Base-by-base conservation (phyloP, 2,329 filamentous ascomycete genomes). In the Scleromitrula shiraiana region DNA sequence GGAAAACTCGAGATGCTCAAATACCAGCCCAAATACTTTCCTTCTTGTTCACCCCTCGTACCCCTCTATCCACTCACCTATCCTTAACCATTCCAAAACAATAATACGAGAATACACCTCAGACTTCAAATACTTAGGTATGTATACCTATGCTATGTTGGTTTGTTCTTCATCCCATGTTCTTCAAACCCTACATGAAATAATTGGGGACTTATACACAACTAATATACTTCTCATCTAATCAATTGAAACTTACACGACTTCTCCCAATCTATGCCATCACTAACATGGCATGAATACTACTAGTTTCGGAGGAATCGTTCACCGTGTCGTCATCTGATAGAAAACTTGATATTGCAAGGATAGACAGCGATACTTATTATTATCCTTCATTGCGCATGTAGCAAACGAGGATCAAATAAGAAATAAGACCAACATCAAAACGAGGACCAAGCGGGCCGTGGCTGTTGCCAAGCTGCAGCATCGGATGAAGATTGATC, bases 401-500 rank as follows among this genome's bases (percentile, higher is more conserved):
- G 29, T 17, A 48, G 36, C 27, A 42, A 42, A 40, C 38, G 32
- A 42, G 27, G 29, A 35, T 40, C n/a, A n/a, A n/a, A n/a, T n/a
- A n/a, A n/a, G n/a, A n/a, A n/a, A n/a, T n/a, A n/a, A n/a, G n/a
- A n/a, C n/a, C n/a, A n/a, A n/a, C n/a, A n/a, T n/a, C n/a, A 27
- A 48, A 42, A 42, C 30, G 38, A 48, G 45, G 38, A 48, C 38
- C 39, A 48, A 42, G 45, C 39, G 45, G 38, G 30, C 45, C 27
- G 23, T 47, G 45, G 45, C 38, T 33, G 45, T 41, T 35, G 45
- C 45, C 37, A 42, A 42, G 38, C 15, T 42, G 38, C 45, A 48
- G 45, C 24, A 48, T 48, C 45, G 45, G 27, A 48, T 48, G 45
- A 48, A 46, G 35, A 42, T 42, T 48, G 37, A 38, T 38, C 17